Base-by-base conservation (phyloP, 2,329 filamentous ascomycete genomes). In the Leptographium flavum region DNA sequence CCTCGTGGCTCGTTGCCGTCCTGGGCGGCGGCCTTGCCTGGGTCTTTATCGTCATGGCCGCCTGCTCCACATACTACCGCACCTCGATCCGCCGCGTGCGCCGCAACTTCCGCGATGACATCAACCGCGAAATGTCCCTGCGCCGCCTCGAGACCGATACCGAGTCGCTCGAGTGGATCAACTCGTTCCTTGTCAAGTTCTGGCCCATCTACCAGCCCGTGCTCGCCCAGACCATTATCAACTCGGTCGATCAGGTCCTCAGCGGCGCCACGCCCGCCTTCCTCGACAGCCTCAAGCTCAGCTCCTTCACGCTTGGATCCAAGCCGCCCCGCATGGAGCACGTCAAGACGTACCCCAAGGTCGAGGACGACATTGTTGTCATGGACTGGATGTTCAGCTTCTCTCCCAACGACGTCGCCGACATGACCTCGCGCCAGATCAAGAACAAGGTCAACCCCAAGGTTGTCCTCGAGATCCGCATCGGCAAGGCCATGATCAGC, bases 361-460 rank as follows among this genome's bases (percentile, higher is more conserved):
- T 85, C 1, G 87, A 95, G 54, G 88, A 95, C 51, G 92, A 98
- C 58, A 81, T 88, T 47, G 87, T 98, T 36, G 76, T 96, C 57
- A 98, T 98, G 92, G 92, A 98, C 61, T 98, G 92, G 92, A 94
- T 94, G 58, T 98, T 98, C 64, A 96, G 90, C 71, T 98, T 98
- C 67, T 96, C 86, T 0, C 92, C 92, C 30, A 96, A 92, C 54
- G 93, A 98, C 62, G 84, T 77, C 3, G 80, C 84, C 53, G 92
- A 98, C 62, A 78, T 98, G 74, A 98, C 92, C 2, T 71, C 81
- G 2, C 79, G 83, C 49, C 92, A 98, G 62, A 66, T 95, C 57
- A 90, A 85, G 69, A 87, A 88, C 70, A 95, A 94, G 70, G 76
- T 96, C 63, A 96, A 98, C 59, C 92, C 92, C 45, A 98, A 96